These are phyloP conservation scores for Malus hybrid DNA, from an alignment of 331 rosid species.

Conservation along the genomic window DNA sequence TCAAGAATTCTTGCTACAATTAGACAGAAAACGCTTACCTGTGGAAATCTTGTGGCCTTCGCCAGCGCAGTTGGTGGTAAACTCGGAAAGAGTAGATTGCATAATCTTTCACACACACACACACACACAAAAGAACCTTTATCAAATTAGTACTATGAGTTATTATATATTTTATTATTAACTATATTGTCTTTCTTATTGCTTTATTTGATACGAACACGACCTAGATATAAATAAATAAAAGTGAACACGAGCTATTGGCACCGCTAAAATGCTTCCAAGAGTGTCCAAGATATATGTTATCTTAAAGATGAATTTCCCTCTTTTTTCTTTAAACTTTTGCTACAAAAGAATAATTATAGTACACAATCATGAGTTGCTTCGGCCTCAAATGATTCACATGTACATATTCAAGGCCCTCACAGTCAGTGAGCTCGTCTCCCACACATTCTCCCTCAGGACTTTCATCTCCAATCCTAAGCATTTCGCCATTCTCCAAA, in stretches of 20 bases:
- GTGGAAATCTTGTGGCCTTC: no score
- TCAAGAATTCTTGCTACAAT: neutral
- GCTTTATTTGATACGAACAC: neutral
- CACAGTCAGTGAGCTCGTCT: neutral
- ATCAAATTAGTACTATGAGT: neutral
- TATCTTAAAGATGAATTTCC: neutral
- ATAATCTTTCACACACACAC: no score
- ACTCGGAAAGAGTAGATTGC: neutral
- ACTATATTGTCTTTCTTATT: no score
- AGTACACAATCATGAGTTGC: neutral
- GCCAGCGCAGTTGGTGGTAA: neutral
- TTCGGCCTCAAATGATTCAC: neutral
- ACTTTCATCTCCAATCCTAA: conserved; percentile 60
- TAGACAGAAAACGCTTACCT: fast-evolving
- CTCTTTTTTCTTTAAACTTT: neutral
- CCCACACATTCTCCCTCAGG: conserved; percentile 18
- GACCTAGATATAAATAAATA: no score
- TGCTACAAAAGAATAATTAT: neutral
- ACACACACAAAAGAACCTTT: no score
- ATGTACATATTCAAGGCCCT: neutral
- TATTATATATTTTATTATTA: no score
- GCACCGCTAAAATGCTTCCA: neutral
- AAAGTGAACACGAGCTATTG: fast-evolving
- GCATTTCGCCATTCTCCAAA: conserved; percentile 50
- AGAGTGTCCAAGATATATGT: no score